Percentiles rank a stretch among this genome's conserved stretches.
Evolutionary conservation across 805 yeast species (phyloP).

Genomic region (Blastobotrys chiropterorum): DNA sequence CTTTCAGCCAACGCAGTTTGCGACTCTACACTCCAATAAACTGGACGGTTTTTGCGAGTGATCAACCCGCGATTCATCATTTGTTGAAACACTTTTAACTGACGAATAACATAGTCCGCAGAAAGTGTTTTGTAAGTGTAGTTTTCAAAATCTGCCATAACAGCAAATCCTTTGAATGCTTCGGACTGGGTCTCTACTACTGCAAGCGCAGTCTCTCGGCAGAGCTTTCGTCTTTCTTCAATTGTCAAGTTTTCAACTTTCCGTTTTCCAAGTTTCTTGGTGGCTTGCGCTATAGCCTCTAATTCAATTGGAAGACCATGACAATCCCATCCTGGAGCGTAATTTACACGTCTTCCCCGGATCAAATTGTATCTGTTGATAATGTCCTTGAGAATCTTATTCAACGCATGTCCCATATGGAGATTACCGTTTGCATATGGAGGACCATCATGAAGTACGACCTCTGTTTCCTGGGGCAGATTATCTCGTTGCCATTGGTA

Average conservation of each 20-base stretch:
- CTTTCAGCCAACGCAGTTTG: conserved; percentile 95
- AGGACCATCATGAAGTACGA: conserved; percentile 91
- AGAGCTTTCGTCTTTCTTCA: conserved; percentile 56
- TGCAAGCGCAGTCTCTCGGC: conserved; percentile 60
- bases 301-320: conserved; percentile 96
- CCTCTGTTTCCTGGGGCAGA: conserved; percentile 28
- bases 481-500: conserved; percentile 55
- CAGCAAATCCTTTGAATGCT: conserved; percentile 64
- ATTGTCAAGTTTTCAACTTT: conserved; percentile 30
- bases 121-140: conserved; percentile 60
- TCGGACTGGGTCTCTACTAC: conserved; percentile 59
- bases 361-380: conserved; percentile 65
- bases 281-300: conserved; percentile 57
- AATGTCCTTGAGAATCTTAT: conserved; percentile 84
- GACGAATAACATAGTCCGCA: conserved; percentile 65
- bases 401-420: conserved; percentile 88
- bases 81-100: conserved; percentile 60
- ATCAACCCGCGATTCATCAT: conserved; percentile 63
- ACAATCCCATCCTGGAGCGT: conserved; percentile 97
- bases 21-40: conserved; percentile 95
- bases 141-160: conserved; percentile 69
- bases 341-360: conserved; percentile 56
- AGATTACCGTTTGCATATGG: conserved; percentile 96
- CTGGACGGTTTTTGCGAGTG: conserved; percentile 86
- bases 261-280: conserved; percentile 30